Evolutionary conservation across 306 rosid genomes (phyloP), one percentile per base, ranked within the genome.

Genomic region (Fragaria ananassa): DNA sequence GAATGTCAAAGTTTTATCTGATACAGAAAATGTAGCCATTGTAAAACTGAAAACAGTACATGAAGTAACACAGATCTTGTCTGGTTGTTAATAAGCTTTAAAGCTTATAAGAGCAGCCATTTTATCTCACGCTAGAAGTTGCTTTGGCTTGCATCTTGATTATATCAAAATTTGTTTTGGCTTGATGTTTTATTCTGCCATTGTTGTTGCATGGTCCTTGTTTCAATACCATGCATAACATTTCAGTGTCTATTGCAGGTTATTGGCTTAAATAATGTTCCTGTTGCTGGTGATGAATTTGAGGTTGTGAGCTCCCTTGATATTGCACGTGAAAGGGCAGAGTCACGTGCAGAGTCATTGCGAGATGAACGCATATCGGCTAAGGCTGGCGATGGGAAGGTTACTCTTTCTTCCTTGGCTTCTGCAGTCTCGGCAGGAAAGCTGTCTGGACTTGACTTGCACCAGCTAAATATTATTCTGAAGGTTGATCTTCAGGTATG

Each of bases 401-500:
- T 95, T 76, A 95, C 99, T 37, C 99, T 95, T 78, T 95, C 99
- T 77, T 95, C 97, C 67, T 91, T 92, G 78, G 99, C 99, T 79
- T 92, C 99, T 47, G 99, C 99, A 58, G 92, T 95, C 78, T 89
- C 97, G 34, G 64, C 93, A 18, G 91, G 96, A 77, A 90, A 84
- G 89, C 91, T 87, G 72, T 74, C 97, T 78, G 99, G 99, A 65
- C 31, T 95, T 74, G 99, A 95, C 88, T 89, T 95, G 87, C 99
- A 95, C 86, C 97, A 95, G 81, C 87, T 95, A 68, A 95, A 92
- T 86, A 74, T 95, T 25, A 81, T 95, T 72, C 82, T 95, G 93
- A 95, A 95, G 84, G 99, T 95, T 85, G 98, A 95, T 82, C 89
- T 92, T 89, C 97, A 95, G 99, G 99, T 95, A 90, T 84, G 79